Evolutionary conservation across 2,329 filamentous ascomycete species (phyloP).

Genomic region (Claviceps digitariae): DNA sequence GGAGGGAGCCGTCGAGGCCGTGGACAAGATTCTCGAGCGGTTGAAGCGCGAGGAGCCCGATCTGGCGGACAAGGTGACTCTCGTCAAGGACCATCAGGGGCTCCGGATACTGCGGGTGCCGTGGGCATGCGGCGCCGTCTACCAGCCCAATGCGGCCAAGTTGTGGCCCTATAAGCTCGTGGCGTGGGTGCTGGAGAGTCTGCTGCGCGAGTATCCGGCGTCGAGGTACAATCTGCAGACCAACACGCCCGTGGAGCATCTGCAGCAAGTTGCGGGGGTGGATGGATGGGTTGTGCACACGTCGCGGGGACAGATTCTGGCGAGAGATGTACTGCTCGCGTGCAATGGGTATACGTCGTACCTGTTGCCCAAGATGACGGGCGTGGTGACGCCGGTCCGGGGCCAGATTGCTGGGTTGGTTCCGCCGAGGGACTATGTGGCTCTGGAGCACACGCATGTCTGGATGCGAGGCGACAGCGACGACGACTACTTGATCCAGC

Average conservation of each 20-base stretch:
- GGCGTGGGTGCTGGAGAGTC: conserved; percentile 50
- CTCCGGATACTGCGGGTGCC: conserved; percentile 42
- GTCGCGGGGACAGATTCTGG: conserved; percentile 48
- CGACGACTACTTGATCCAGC: conserved; percentile 62
- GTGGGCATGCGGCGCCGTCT: conserved; percentile 46
- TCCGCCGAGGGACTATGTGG: conserved; percentile 31
- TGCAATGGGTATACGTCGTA: conserved; percentile 77
- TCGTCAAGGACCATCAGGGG: conserved; percentile 24
- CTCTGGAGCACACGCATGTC: conserved; percentile 46
- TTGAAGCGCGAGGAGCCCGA: conserved; percentile 40
- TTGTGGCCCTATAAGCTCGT: conserved; percentile 82
- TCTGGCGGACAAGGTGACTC: conserved; percentile 33
- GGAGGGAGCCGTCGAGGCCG: conserved; percentile 37
- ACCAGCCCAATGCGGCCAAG: conserved; percentile 51
- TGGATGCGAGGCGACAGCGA: conserved; percentile 38
- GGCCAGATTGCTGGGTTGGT: conserved; percentile 58
- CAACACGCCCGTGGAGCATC: conserved; percentile 46
- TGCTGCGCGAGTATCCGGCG: conserved; percentile 27
- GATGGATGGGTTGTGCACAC: conserved; percentile 51
- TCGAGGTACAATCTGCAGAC: conserved; percentile 59
- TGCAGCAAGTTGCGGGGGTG: conserved; percentile 22
- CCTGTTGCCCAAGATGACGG: conserved; percentile 53
- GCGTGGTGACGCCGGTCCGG: conserved; percentile 62
- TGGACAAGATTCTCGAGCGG: conserved; percentile 33
- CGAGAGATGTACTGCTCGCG: conserved; percentile 57